These are phyloP conservation scores for Xylaria palmicola DNA, from an alignment of 495 filamentous ascomycete genomes.

Conservation along the genomic window DNA sequence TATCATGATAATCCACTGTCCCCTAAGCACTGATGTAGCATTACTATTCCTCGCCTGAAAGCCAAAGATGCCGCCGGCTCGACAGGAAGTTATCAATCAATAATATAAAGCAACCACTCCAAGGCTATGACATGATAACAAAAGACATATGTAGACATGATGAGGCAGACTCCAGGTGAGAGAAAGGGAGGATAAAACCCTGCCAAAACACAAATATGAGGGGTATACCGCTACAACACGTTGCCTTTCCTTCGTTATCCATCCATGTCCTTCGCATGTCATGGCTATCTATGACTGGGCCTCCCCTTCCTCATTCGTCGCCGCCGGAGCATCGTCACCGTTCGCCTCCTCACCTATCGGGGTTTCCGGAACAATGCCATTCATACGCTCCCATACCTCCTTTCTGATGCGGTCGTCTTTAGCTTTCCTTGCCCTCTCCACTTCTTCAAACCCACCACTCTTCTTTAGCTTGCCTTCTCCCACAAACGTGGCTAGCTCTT, in stretches of 20 bases:
- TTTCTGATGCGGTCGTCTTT: slow-evolving; percentile 86
- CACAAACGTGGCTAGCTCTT: slow-evolving; percentile 85
- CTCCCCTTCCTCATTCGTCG: background rate
- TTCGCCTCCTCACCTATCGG: slow-evolving; percentile 24
- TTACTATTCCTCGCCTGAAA: too few species aligned
- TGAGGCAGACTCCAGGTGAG: background rate
- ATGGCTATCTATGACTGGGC: background rate
- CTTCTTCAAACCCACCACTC: slow-evolving; percentile 90
- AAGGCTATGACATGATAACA: slow-evolving; percentile 11
- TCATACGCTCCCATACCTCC: slow-evolving; percentile 78
- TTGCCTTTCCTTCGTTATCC: background rate
- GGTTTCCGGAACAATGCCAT: slow-evolving; percentile 41
- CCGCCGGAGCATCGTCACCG: background rate
- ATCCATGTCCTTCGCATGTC: background rate
- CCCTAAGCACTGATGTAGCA: too few species aligned
- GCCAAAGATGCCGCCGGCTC: too few species aligned
- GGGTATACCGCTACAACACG: slow-evolving; percentile 9
- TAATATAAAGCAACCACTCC: slow-evolving; percentile 11
- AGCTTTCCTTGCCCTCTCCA: slow-evolving; percentile 75
- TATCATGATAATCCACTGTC: too few species aligned
- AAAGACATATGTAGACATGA: background rate
- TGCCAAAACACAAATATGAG: background rate
- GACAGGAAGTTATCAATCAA: too few species aligned
- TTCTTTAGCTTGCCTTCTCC: slow-evolving; percentile 93
- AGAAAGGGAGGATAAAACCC: background rate